Evolutionary conservation across 805 yeast species (phyloP).

Genomic region (Helenozyma rhizophorensis): DNA sequence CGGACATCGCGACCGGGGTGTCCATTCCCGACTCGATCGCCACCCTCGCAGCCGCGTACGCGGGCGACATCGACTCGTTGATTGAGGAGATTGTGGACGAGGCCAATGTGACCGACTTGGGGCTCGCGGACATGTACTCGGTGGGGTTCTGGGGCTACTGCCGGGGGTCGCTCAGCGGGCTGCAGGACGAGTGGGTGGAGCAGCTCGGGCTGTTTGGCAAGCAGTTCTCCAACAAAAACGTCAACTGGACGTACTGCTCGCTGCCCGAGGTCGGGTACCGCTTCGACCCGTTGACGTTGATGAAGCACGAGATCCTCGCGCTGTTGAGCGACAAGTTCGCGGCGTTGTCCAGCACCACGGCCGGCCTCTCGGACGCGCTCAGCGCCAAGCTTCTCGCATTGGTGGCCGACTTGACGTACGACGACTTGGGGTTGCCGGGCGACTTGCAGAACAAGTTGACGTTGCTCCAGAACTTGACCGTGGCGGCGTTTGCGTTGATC

Average conservation of each 20-base stretch:
- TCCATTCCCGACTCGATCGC: constrained; percentile 14
- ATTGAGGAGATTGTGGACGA: constrained; percentile 16
- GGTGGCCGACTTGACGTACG: constrained; percentile 17
- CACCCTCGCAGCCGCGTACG: constrained; percentile 9
- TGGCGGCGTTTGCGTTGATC: constrained; percentile 51
- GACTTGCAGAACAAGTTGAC: constrained; percentile 43
- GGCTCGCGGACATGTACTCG: constrained; percentile 38
- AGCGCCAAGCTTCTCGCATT: constrained; percentile 9
- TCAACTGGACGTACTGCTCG: constrained; percentile 47
- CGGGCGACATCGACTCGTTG: constrained; percentile 13
- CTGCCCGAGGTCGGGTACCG: constrained; percentile 51
- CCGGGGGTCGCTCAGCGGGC: constrained; percentile 22
- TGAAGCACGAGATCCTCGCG: constrained; percentile 31
- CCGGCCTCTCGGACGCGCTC: constrained; percentile 7
- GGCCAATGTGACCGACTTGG: constrained; percentile 28
- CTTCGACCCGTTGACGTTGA: constrained; percentile 47
- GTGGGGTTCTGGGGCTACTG: constrained; percentile 43
- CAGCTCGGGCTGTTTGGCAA: constrained; percentile 13
- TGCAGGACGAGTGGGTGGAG: neutral
- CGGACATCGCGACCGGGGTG: constrained; percentile 10
- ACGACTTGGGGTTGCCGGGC: constrained; percentile 49
- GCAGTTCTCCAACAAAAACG: constrained; percentile 24
- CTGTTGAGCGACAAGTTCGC: constrained; percentile 19
- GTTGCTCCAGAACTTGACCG: constrained; percentile 44
- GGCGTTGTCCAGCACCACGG: constrained; percentile 17